These are phyloP conservation scores for Pseudevernia furfuracea DNA, from an alignment of 495 filamentous ascomycete genomes.

Conservation along the genomic window DNA sequence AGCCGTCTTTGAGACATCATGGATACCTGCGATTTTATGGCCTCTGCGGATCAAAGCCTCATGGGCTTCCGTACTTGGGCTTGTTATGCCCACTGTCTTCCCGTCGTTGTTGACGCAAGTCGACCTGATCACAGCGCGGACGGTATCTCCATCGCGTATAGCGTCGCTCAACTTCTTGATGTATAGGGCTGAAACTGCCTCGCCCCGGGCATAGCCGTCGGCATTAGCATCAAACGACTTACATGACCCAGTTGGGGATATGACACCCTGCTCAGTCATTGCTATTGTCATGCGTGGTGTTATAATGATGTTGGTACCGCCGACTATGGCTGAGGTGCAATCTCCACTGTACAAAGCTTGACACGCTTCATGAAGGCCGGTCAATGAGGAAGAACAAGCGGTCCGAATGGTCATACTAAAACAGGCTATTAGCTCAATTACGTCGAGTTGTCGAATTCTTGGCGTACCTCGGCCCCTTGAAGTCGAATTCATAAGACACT, in stretches of 20 bases:
- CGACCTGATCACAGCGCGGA: slow-evolving; percentile 35
- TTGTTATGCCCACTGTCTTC: slow-evolving; percentile 24
- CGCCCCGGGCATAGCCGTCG: slow-evolving; percentile 59
- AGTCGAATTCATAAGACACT: slow-evolving; percentile 32
- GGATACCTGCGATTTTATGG: slow-evolving; percentile 28
- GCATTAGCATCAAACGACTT: slow-evolving; percentile 55
- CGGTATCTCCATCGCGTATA: slow-evolving; percentile 30
- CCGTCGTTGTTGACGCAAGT: slow-evolving; percentile 35
- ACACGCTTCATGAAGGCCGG: slow-evolving; percentile 33
- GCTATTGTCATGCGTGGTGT: slow-evolving; percentile 29
- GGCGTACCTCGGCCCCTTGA: slow-evolving; percentile 26
- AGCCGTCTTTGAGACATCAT: slow-evolving; percentile 27
- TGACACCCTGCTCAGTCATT: slow-evolving; percentile 28
- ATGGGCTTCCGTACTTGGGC: slow-evolving; percentile 26
- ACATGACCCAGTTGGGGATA: slow-evolving; percentile 35
- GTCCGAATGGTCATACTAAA: slow-evolving; percentile 30
- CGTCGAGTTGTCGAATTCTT: neutral
- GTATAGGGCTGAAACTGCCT: slow-evolving; percentile 37
- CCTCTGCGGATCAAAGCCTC: slow-evolving; percentile 33
- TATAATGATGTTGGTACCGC: slow-evolving; percentile 37
- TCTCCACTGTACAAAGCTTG: slow-evolving; percentile 33
- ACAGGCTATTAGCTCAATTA: slow-evolving; percentile 11
- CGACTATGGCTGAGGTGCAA: slow-evolving; percentile 37
- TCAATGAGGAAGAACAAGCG: slow-evolving; percentile 35
- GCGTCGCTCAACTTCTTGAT: slow-evolving; percentile 35